A percentile compares a stretch with the other conserved stretches of the same genome.
These are phyloP conservation scores for Russula virescens DNA, from an alignment of 768 basidiomycete genomes.

Conservation along the genomic window DNA sequence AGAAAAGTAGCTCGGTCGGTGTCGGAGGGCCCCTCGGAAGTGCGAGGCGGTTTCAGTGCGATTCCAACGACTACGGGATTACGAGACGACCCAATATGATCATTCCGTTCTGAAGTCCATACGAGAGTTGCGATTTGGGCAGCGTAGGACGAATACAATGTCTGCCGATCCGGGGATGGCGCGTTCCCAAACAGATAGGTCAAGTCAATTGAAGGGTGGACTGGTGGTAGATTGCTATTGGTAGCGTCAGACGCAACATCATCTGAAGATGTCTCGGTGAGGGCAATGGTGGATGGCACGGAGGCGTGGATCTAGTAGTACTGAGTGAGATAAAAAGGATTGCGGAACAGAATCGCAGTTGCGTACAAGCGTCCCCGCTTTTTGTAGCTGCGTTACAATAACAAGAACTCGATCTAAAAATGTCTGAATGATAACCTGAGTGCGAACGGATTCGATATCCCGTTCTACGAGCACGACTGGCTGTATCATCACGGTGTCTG, in stretches of 20 bases:
- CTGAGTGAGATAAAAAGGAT: slow-evolving; percentile 14
- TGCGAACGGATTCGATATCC: slow-evolving; percentile 50
- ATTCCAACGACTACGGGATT: slow-evolving; percentile 28
- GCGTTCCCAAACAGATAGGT: slow-evolving; percentile 74
- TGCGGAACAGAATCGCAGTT: not conserved
- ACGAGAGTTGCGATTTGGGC: slow-evolving; percentile 83
- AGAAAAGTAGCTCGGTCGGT: slow-evolving; percentile 34
- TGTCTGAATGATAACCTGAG: slow-evolving; percentile 71
- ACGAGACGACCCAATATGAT: slow-evolving; percentile 26
- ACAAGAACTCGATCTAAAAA: slow-evolving; percentile 80
- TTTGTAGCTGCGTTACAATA: slow-evolving; percentile 85
- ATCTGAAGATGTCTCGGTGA: slow-evolving; percentile 36
- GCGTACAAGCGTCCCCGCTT: slow-evolving; percentile 80
- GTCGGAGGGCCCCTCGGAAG: slow-evolving; percentile 68
- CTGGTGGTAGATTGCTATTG: slow-evolving; percentile 42
- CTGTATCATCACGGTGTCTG: slow-evolving; percentile 29
- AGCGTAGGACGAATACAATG: slow-evolving; percentile 73
- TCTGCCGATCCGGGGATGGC: slow-evolving; percentile 60
- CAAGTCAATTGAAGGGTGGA: slow-evolving; percentile 69
- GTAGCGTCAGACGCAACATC: slow-evolving; percentile 35
- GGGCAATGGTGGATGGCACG: slow-evolving; percentile 56
- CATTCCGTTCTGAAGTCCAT: slow-evolving; percentile 53
- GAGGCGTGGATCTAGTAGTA: slow-evolving; percentile 73
- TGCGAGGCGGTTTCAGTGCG: slow-evolving; percentile 42
- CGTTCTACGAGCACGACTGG: slow-evolving; percentile 48